Evolutionary conservation across 129 eudicot genomes (phyloP), one percentile per base, ranked within the genome.

Genomic region (Chrysanthemum seticuspe): DNA sequence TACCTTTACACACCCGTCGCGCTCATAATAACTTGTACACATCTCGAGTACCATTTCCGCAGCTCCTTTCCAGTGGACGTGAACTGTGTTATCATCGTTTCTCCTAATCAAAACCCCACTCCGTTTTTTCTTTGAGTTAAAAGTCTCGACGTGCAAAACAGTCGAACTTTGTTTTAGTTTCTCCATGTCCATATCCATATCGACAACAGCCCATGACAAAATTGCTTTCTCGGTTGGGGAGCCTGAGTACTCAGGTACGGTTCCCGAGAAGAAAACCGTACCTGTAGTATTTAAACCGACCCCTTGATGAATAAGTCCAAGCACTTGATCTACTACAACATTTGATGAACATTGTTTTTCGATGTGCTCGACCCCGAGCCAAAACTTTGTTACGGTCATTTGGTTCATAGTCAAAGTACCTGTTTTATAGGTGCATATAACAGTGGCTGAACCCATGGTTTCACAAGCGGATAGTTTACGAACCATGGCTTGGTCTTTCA

Each of bases 41-140:
- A 78, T 85, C 73, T 81, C 85, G 54, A 92, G 81, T n/a, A 92
- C 56, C 80, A 89, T 87, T 72, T 92, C 97, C 11, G 97, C 96
- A n/a, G 97, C 97, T 74, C 97, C 97, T 68, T 92, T 92, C 94
- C 96, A 92, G 48, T 92, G 96, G 56, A 85, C 91, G 49, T 86
- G 85, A 16, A 65, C 58, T 0, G 72, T 65, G 57, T 80, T 59
- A 58, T 85, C 87, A 29, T 58, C 77, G 11, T 64, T 74, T 61
- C 70, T 83, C 74, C 62, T 75, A 21, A 85, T 78, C 58, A 67
- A 73, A 19, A 92, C 89, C 47, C 96, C 96, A 21, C 97, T 91
- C 16, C 91, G 68, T 73, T 91, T 91, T 66, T 91, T 85, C 73
- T 81, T 83, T 1, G 97, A 92, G 69, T 92, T 92, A 75, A 92